Percentiles rank a stretch among this genome's conserved stretches.
Evolutionary conservation across 1,284 basidiomycete species (phyloP).

Genomic region (Puccinia horiana): DNA sequence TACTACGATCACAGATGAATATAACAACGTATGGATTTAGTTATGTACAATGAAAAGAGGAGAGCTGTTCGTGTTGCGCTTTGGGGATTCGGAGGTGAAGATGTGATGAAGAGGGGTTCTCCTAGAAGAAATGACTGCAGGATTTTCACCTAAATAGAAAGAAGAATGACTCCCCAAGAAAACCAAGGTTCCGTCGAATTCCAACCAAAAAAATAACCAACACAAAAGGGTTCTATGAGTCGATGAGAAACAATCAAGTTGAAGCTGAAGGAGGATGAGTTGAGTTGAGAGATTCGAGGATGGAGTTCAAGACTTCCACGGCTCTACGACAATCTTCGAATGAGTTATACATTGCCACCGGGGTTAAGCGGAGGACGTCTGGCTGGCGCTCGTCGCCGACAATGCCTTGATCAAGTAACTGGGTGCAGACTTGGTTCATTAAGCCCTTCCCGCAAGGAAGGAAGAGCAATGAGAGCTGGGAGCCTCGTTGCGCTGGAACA

Average conservation of each 20-base stretch:
- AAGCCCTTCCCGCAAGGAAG: slow-evolving; percentile 65
- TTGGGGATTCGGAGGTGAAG: too few species aligned
- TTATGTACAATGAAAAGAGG: too few species aligned
- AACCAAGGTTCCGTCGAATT: not conserved
- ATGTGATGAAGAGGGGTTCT: too few species aligned
- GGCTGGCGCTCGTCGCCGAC: slow-evolving; percentile 86
- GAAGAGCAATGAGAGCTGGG: slow-evolving; percentile 81
- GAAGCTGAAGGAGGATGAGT: not conserved
- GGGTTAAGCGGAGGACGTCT: slow-evolving; percentile 82
- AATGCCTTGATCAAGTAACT: slow-evolving; percentile 70
- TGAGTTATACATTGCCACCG: slow-evolving; percentile 80
- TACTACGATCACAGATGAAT: too few species aligned
- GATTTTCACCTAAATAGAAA: not conserved
- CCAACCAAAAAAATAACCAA: not conserved
- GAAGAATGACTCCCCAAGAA: slow-evolving; percentile 1
- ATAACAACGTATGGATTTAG: too few species aligned
- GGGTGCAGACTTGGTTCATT: slow-evolving; percentile 72
- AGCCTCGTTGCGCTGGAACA: slow-evolving; percentile 68
- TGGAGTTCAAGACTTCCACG: slow-evolving; percentile 67
- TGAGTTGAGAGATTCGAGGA: slow-evolving; percentile 43
- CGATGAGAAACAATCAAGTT: not conserved
- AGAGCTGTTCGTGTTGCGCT: too few species aligned
- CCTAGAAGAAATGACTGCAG: not conserved
- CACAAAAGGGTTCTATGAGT: not conserved
- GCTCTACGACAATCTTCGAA: slow-evolving; percentile 73